Evolutionary conservation across 164 flowering plant species (phyloP), one percentile per base, ranked within the genome.

Genomic region (Piper longum): DNA sequence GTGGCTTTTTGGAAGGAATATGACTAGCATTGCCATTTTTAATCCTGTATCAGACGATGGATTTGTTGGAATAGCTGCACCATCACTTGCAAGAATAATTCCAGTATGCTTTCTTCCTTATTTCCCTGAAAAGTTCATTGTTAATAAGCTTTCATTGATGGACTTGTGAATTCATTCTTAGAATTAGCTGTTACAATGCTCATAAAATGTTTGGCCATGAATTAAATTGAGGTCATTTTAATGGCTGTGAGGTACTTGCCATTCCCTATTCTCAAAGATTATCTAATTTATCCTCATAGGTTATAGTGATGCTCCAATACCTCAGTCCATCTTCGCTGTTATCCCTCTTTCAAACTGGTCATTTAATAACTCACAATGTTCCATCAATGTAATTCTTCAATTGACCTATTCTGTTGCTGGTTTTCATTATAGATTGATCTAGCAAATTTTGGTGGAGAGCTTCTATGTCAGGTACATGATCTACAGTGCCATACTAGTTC

Each of bases 21-120:
- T 79, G 57, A 83, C 82, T 61, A 87, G 91, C 72, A 71, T 85
- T 67, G 78, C 81, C 71, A 72, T 93, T 61, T 77, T 76, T 55
- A 93, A 93, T 78, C 18, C 81, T 64, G 99, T 97, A 62, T 70
- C 79, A 66, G 73, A 57, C 78, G 95, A 93, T 82, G 96, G 97
- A 57, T 93, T 83, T 83, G 87, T 91, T 74, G 99, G 97, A 58
- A 87, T 93, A 72, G 88, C 97, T 65, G 97, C 99, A 62, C 97
- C 99, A 63, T 83, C 95, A 67, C 81, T 90, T 66, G 92, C 96
- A 69, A 84, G 89, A 74, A 82, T 90, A 70, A 84, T 93, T 54
- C 97, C 99, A 79, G 99, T 93, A 51, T 57, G 88, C 77, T 41
- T 64, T 44, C 41, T 14, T 52, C 12, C 16, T 39, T 8, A 11